Evolutionary conservation across 2,329 filamentous ascomycete genomes (phyloP).

Genomic region (Ophidiomyces ophidiicola): DNA sequence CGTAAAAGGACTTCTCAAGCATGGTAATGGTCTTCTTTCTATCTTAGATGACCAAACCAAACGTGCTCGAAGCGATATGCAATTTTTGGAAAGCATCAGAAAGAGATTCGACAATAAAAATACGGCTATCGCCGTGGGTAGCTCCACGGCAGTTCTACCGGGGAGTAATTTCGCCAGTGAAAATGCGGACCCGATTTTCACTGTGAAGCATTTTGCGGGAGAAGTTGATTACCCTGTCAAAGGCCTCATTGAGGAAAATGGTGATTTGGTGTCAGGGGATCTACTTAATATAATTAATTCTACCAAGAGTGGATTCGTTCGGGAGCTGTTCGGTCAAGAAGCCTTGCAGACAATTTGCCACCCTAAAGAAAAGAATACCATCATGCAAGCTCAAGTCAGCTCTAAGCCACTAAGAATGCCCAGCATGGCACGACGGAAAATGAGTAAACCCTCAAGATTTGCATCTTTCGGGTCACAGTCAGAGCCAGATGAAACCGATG

Average conservation of each 20-base stretch:
- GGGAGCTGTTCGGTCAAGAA: slow-evolving; percentile 89
- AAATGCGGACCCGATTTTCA: slow-evolving; percentile 69
- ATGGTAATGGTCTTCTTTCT: slow-evolving; percentile 81
- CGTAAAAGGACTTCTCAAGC: slow-evolving; percentile 79
- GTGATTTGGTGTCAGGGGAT: slow-evolving; percentile 89
- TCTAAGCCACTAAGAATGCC: slow-evolving; percentile 88
- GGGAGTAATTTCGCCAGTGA: slow-evolving; percentile 84
- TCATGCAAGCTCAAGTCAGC: slow-evolving; percentile 92
- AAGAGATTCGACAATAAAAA: slow-evolving; percentile 95
- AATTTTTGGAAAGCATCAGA: slow-evolving; percentile 78
- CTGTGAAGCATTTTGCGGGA: slow-evolving; percentile 87
- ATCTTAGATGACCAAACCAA: slow-evolving; percentile 94
- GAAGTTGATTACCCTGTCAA: slow-evolving; percentile 89
- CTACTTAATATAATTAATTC: slow-evolving; percentile 85
- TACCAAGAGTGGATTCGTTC: slow-evolving; percentile 78
- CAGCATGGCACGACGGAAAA: slow-evolving; percentile 76
- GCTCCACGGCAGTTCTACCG: slow-evolving; percentile 61
- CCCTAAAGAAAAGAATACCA: slow-evolving; percentile 75
- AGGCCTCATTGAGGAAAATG: slow-evolving; percentile 85
- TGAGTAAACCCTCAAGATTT: slow-evolving; percentile 41
- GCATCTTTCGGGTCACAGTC: slow-evolving; percentile 18
- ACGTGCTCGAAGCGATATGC: slow-evolving; percentile 74
- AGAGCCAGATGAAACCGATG: slow-evolving; percentile 16
- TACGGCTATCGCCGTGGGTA: slow-evolving; percentile 68
- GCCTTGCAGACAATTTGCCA: slow-evolving; percentile 87